Base-by-base conservation (phyloP, 83 land plant genomes). In the Thuja plicata region DNA sequence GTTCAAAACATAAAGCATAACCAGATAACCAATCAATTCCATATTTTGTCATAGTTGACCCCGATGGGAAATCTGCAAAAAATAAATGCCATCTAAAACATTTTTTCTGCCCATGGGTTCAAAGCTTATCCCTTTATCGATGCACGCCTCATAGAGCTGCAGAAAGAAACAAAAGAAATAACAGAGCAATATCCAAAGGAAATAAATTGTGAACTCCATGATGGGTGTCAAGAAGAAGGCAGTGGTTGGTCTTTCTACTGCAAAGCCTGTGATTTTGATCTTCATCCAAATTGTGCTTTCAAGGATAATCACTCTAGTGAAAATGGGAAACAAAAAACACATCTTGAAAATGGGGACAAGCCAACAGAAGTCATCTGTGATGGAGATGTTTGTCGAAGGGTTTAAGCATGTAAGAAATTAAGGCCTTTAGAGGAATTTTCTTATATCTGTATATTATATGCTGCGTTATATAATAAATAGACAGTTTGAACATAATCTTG, bases 11-110 rank as follows among this genome's bases (percentile, higher is more conserved):
- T n/a, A n/a, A n/a, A n/a, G n/a, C n/a, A n/a, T n/a, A n/a, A n/a
- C n/a, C n/a, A n/a, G n/a, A n/a, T n/a, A n/a, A n/a, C n/a, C n/a
- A 45, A 30, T 94, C 94, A 85, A 93, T 96, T 37, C 96, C 96
- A 30, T 46, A 77, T 13, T 78, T 89, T 8, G 88, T 94, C 5
- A 92, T 95, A 21, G 66, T 96, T 62, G 93, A 92, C 1, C 95
- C 94, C 73, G 88, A 86, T 66, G 97, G 97, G 55, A 88, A 87
- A 79, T 94, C 95, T 0, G 87, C 94, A n/a, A 76, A 89, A 94
- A 37, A 91, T 43, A 17, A 94, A 91, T 19, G 96, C 92, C 13
- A 87, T n/a, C n/a, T n/a, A 91, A 46, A 52, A 54, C 57, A 15
- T 93, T 15, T 32, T 95, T 48, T 30, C 62, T 6, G 32, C 9